Base-by-base conservation (phyloP, 345 rosid genomes). In the Eucalyptus melliodora region DNA sequence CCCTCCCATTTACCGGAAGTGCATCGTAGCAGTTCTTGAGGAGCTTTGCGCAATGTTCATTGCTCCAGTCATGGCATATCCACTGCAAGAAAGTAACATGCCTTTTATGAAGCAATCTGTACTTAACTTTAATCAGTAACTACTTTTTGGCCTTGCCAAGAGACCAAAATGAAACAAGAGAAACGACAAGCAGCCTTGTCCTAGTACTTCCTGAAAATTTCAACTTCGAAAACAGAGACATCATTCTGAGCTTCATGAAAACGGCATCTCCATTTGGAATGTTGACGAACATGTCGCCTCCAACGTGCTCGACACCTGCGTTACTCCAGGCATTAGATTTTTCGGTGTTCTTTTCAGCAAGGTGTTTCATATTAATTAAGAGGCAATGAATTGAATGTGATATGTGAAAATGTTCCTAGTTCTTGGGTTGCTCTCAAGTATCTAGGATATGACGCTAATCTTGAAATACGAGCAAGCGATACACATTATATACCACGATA, bases 61-160 rank as follows among this genome's bases (percentile, higher is more conserved):
- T 96, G 86, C 97, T 96, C 98, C 99, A 97, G 15, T 96, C 95
- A 23, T 96, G 99, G 37, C 97, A 96, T 86, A 96, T 95, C 96
- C 95, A 95, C 99, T 96, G 92, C 87, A 90, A 50, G 11, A 34
- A 26, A 24, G 21, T 83, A 83, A 45, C 86, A 3, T 50, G 50
- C 7, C 49, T 42, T 37, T 83, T 23, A 45, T 23, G 30, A 83
- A 83, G 5, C 30, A 83, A 13, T 83, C 10, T 5, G 53, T 45
- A 10, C 49, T 83, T 27, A 27, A 55, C 69, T 62, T 30, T 62
- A 13, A 62, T 13, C 16, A 12, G 16, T 62, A 30, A 13, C 34
- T 27, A 62, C 34, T 30, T 62, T 60, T 62, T 62, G 69, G 34
- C 69, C 69, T 62, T 62, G 31, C 69, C 69, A 27, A 27, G 34